A percentile compares a stretch with the other conserved stretches of the same genome.
Evolutionary conservation across 768 basidiomycete genomes (phyloP).

Genomic region (Mrakia frigida): DNA sequence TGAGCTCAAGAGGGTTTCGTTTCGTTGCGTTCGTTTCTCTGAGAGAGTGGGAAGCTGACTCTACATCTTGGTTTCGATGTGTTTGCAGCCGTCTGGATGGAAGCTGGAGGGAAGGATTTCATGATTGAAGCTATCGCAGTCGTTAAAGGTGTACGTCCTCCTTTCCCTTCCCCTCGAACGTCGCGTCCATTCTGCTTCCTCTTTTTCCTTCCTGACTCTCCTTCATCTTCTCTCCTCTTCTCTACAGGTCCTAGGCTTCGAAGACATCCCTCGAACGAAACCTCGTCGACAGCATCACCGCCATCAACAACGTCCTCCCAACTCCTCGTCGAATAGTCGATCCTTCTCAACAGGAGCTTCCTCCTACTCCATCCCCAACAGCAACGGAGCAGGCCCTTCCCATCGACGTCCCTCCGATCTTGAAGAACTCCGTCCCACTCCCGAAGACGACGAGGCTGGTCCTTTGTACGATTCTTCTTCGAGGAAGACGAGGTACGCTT

Average conservation of each 20-base stretch:
- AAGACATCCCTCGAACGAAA: conserved; percentile 25
- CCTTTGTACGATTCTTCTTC: conserved; percentile 13
- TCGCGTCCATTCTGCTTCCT: neutral
- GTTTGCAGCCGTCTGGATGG: conserved; percentile 33
- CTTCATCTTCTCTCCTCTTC: neutral
- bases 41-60: neutral
- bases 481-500: neutral
- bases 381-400: neutral
- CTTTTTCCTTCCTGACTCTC: neutral
- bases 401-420: neutral
- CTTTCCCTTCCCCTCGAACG: neutral
- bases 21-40: neutral
- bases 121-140: conserved; percentile 32
- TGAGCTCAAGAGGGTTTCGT: neutral
- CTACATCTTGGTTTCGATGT: neutral
- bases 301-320: neutral
- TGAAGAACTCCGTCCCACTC: conserved; percentile 10
- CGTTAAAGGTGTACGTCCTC: conserved; percentile 29
- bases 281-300: conserved; percentile 11
- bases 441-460: neutral
- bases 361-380: neutral
- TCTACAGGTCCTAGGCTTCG: conserved; percentile 28
- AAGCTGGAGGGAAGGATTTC: conserved; percentile 33
- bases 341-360: neutral
- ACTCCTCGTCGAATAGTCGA: neutral